Evolutionary conservation across 192 early-diverging fungal species (phyloP), one percentile per base, ranked within the genome.

Genomic region (Pilobolus umbonatus): DNA sequence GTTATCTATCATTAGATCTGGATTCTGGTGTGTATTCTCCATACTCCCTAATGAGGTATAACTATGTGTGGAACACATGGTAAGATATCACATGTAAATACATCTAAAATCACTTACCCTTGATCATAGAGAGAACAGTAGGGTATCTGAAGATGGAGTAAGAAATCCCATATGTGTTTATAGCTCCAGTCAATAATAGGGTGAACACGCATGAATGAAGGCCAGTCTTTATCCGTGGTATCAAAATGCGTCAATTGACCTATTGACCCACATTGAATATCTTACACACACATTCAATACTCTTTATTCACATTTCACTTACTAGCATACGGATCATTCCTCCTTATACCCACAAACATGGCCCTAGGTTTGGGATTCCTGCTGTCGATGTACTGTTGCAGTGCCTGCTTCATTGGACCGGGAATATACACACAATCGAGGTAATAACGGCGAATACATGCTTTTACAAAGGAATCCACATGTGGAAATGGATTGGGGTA

Each of bases 101-200:
- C 15, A 42, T n/a, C n/a, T n/a, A 43, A 17, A 5, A 10, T 30
- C 34, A 48, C 50, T 69, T 75, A 89, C 88, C 88, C 92, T 64
- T 83, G 61, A 62, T 98, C 92, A 59, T 98, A 98, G 44, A 96
- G 76, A 0, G 73, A 73, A 73, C 94, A 98, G 70, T 95, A 96
- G 44, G 81, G 85, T 30, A 95, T 78, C 11, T 74, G 74, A 22
- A 88, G 69, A 17, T 48, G 31, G 19, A 65, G 62, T 51, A 95
- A 73, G 57, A 83, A 90, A 1, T 77, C 73, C 96, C 96, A 98
- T 46, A 98, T 75, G 28, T 90, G 78, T 24, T 80, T 75, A 58
- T 94, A 96, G 14, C 72, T 57, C 94, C 93, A 96, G 71, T 96
- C 88, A 15, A 98, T 69, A 14, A 98, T 86, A 5, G 96, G 93